Conservation (phyloP, 75 land plant species). For the Adiantum capillusveneris region DNA sequence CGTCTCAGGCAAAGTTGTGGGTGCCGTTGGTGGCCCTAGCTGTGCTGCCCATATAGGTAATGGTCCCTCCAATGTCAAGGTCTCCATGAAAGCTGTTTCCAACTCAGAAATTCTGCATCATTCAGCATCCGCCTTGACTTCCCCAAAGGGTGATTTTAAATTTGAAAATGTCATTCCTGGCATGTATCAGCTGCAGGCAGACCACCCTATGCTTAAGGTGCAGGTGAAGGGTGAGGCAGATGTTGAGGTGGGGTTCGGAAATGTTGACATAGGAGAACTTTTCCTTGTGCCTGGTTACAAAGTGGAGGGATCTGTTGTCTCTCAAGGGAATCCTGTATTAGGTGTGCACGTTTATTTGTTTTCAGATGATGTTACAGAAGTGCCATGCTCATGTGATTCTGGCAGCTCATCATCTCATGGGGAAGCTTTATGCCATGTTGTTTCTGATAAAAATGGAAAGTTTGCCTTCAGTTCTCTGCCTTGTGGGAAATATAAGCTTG, state of each 20-base stretch:
- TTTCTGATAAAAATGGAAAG: slow-evolving; percentile 82
- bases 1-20: slow-evolving; percentile 67
- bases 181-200: slow-evolving; percentile 59
- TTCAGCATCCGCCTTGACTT: slow-evolving; percentile 42
- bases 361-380: slow-evolving; percentile 68
- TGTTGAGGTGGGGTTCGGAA: slow-evolving; percentile 80
- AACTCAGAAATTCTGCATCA: slow-evolving; percentile 11
- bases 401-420: slow-evolving; percentile 45
- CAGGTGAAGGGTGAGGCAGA: slow-evolving; percentile 55
- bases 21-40: slow-evolving; percentile 82
- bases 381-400: slow-evolving; percentile 66
- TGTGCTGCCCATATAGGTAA: slow-evolving; percentile 44
- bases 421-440: slow-evolving; percentile 73
- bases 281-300: slow-evolving; percentile 78
- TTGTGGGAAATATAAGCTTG: slow-evolving; percentile 69
- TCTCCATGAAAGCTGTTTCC: slow-evolving; percentile 40
- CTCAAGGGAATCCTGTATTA: slow-evolving; percentile 91
- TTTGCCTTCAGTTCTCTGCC: slow-evolving; percentile 66
- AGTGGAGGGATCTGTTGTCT: slow-evolving; percentile 66
- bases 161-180: slow-evolving; percentile 78
- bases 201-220: slow-evolving; percentile 58
- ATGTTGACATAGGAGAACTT: slow-evolving; percentile 51
- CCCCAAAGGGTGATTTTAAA: slow-evolving; percentile 41
- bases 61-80: slow-evolving; percentile 73
- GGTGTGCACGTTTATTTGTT: slow-evolving; percentile 82